Conservation (phyloP, 1,284 basidiomycete species). For the Coniferiporia sulphurascens region DNA sequence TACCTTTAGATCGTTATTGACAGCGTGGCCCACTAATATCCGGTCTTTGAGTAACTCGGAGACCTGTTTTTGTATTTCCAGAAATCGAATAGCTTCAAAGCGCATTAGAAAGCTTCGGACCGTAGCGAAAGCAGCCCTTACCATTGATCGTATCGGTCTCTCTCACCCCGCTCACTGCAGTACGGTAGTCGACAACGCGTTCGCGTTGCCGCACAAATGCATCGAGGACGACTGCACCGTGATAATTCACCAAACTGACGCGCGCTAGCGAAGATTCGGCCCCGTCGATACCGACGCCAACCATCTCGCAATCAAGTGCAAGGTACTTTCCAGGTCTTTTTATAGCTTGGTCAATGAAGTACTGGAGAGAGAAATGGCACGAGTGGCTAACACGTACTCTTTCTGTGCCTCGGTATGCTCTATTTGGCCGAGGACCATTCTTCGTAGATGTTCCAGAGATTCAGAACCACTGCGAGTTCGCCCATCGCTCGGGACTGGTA, state of each 20-base stretch:
- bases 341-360: background rate
- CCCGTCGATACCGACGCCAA: conserved; percentile 84
- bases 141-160: conserved; percentile 71
- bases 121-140: conserved; percentile 26
- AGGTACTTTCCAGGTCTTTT: conserved; percentile 72
- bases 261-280: conserved; percentile 82
- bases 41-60: conserved; percentile 75
- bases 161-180: conserved; percentile 86
- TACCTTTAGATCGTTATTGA: conserved; percentile 89
- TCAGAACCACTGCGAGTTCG: background rate
- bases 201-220: conserved; percentile 87
- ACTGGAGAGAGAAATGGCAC: background rate
- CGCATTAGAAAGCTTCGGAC: background rate
- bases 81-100: conserved; percentile 67
- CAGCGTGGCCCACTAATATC: conserved; percentile 90
- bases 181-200: conserved; percentile 90
- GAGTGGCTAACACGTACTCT: conserved; percentile 35
- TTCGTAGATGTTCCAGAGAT: conserved; percentile 39
- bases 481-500: background rate
- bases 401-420: conserved; percentile 37
- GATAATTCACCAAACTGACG: conserved; percentile 89
- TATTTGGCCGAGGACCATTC: conserved; percentile 48
- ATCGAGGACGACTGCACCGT: conserved; percentile 80
- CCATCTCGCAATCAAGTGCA: conserved; percentile 96
- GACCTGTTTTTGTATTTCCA: conserved; percentile 77